These are phyloP conservation scores for Cyclotella sp. DNA, from an alignment of 108 stramenopile species.

Conservation along the genomic window DNA sequence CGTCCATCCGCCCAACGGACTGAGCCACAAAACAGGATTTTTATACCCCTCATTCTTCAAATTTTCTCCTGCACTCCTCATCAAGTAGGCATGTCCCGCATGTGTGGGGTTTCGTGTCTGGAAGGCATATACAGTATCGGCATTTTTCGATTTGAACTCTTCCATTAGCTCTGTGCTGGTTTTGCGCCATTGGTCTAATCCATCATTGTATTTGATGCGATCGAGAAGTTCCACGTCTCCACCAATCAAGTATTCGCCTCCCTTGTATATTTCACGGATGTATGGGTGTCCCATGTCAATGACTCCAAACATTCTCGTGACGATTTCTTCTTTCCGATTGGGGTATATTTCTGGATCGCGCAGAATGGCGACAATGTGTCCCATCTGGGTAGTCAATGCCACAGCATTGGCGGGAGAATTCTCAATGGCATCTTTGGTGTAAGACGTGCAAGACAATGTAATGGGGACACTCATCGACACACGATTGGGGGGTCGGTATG, in stretches of 20 bases:
- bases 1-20: constrained; percentile 98
- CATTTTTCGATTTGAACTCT: constrained; percentile 94
- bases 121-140: constrained; percentile 98
- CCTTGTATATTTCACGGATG: constrained; percentile 92
- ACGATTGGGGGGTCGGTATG: constrained; percentile 73
- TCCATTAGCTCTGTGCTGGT: constrained; percentile 90
- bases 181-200: constrained; percentile 97
- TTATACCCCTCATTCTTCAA: constrained; percentile 87
- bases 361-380: constrained; percentile 91
- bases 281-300: constrained; percentile 98
- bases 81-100: constrained; percentile 98
- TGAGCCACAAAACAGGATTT: constrained; percentile 97
- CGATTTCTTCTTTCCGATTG: constrained; percentile 98
- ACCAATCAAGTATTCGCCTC: constrained; percentile 95
- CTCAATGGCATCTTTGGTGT: constrained; percentile 90
- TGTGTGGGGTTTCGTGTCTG: constrained; percentile 99
- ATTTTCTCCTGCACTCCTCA: constrained; percentile 95
- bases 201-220: constrained; percentile 97
- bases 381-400: constrained; percentile 95
- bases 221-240: constrained; percentile 96
- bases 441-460: constrained; percentile 89
- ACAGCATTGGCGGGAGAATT: constrained; percentile 73
- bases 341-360: constrained; percentile 94
- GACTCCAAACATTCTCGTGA: constrained; percentile 95
- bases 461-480: constrained; percentile 96